Evolutionary conservation across 345 rosid genomes (phyloP).

Genomic region (Kernera saxatilis): DNA sequence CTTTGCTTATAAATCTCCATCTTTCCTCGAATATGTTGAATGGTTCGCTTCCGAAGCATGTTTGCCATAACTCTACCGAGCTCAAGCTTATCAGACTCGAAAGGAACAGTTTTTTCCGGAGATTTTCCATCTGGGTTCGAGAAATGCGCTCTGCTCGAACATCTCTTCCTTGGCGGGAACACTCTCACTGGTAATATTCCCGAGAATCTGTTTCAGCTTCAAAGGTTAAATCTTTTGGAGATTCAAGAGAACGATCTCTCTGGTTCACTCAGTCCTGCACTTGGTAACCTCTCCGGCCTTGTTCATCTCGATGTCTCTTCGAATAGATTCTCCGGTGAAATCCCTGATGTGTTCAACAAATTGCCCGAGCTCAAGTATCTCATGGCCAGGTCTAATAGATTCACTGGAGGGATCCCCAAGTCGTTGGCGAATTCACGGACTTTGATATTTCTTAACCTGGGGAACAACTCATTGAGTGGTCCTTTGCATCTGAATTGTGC

Average conservation of each 20-base stretch:
- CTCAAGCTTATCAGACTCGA: slow-evolving; percentile 36
- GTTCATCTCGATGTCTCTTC: slow-evolving; percentile 44
- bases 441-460: slow-evolving; percentile 40
- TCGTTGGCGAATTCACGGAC: slow-evolving; percentile 45
- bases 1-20: slow-evolving; percentile 30
- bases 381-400: slow-evolving; percentile 38
- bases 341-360: slow-evolving; percentile 49
- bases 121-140: slow-evolving; percentile 34
- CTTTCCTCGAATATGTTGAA: slow-evolving; percentile 39
- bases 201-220: slow-evolving; percentile 44
- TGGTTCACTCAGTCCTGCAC: slow-evolving; percentile 38
- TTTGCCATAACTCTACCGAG: slow-evolving; percentile 42
- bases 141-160: slow-evolving; percentile 35
- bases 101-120: slow-evolving; percentile 41
- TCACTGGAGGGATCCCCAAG: slow-evolving; percentile 45
- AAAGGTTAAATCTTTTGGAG: slow-evolving; percentile 29
- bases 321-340: slow-evolving; percentile 44
- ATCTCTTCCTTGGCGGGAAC: slow-evolving; percentile 46
- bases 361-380: slow-evolving; percentile 29
- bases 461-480: slow-evolving; percentile 56
- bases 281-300: slow-evolving; percentile 45
- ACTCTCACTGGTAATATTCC: slow-evolving; percentile 40
- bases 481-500: slow-evolving; percentile 38
- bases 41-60: slow-evolving; percentile 39
- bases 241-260: slow-evolving; percentile 44